phyloP scores from a whole-genome alignment of 164 flowering plant genomes.

The Hamamelis virginiana region DNA sequence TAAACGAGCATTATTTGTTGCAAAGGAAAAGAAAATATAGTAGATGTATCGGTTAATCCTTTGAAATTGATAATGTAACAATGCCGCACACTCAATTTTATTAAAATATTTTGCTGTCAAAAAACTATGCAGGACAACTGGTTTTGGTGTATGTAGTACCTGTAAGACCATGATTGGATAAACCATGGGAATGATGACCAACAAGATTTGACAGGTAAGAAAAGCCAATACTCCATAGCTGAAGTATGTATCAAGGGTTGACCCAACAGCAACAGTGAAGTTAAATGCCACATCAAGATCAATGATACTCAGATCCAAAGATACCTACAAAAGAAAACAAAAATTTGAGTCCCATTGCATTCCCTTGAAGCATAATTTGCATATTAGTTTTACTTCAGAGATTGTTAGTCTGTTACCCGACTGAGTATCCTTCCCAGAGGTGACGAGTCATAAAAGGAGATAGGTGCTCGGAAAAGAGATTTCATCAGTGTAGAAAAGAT shows the following conservation, averaged over 20 bases:
- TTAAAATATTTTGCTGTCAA: too few species aligned
- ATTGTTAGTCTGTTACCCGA: conserved; percentile 39
- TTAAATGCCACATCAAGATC: conserved; percentile 62
- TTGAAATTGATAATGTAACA: too few species aligned
- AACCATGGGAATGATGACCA: conserved; percentile 56
- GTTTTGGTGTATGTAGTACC: conserved; percentile 32
- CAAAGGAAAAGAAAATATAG: neutral
- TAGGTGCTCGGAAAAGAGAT: conserved; percentile 56
- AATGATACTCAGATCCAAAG: conserved; percentile 68
- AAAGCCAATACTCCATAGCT: conserved; percentile 53
- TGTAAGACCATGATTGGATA: conserved; percentile 51
- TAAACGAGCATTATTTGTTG: neutral
- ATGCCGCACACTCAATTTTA: too few species aligned
- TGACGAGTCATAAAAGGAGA: conserved; percentile 57
- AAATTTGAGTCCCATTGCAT: conserved; percentile 3
- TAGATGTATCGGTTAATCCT: too few species aligned
- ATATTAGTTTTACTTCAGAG: conserved; percentile 3
- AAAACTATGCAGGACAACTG: too few species aligned
- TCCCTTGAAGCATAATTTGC: neutral
- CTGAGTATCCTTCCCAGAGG: conserved; percentile 56
- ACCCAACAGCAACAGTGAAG: conserved; percentile 31
- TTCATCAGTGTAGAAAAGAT: conserved; percentile 25
- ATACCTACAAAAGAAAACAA: conserved; percentile 39
- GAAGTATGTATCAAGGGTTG: conserved; percentile 40
- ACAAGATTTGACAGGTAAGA: conserved; percentile 71